Evolutionary conservation across 805 yeast species (phyloP).

Genomic region (Starmerella bacillaris): DNA sequence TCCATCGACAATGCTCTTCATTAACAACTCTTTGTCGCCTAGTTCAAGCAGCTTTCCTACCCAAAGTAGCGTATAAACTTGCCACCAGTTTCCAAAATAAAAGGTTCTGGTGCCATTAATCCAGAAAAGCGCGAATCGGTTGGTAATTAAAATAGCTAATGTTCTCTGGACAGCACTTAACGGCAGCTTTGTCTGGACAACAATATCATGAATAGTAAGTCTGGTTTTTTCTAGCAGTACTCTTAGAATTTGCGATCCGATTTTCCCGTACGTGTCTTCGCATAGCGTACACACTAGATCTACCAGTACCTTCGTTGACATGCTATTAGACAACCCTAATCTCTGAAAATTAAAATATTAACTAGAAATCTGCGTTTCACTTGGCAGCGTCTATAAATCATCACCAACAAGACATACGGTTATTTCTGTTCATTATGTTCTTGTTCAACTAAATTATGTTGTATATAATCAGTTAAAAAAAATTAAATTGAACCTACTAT

Average conservation of each 20-base stretch:
- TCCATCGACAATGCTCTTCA: not conserved
- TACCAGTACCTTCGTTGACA: constrained; percentile 15
- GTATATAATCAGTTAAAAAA: too few relatives aligned
- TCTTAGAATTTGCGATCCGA: constrained; percentile 47
- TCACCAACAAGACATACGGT: too few relatives aligned
- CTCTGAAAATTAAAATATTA: too few relatives aligned
- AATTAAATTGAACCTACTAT: too few relatives aligned
- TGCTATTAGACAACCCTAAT: too few relatives aligned
- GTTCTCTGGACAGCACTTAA: constrained; percentile 39
- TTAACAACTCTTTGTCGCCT: constrained; percentile 22
- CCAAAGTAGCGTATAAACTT: constrained; percentile 46
- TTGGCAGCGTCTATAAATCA: too few relatives aligned
- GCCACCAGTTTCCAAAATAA: constrained; percentile 48
- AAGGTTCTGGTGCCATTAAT: constrained; percentile 25
- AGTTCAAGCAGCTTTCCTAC: constrained; percentile 56
- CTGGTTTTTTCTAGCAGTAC: constrained; percentile 52
- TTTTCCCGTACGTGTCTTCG: constrained; percentile 38
- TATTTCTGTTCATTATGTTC: too few relatives aligned
- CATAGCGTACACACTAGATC: constrained; percentile 10
- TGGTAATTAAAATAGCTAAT: constrained; percentile 60
- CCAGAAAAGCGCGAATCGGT: constrained; percentile 58
- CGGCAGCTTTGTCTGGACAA: constrained; percentile 31
- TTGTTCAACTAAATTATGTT: too few relatives aligned
- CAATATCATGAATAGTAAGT: constrained; percentile 37
- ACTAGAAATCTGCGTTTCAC: too few relatives aligned